Conservation (phyloP, 2,329 filamentous ascomycete genomes). For the Penicillium sp. region DNA sequence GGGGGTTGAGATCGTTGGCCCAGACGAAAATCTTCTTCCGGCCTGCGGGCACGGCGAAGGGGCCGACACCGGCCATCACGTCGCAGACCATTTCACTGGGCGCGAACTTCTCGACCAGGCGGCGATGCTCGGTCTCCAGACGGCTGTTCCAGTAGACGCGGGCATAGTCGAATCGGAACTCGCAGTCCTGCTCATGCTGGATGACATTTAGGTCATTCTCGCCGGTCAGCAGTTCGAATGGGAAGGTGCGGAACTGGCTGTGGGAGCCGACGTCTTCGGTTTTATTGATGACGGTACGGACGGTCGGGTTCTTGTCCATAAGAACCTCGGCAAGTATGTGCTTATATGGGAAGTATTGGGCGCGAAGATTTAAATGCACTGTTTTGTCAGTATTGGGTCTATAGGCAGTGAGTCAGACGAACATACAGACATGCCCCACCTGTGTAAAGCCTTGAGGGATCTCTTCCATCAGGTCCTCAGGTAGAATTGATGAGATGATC, state of each 20-base stretch:
- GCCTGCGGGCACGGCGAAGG: slow-evolving; percentile 88
- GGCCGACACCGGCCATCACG: slow-evolving; percentile 95
- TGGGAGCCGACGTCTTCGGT: slow-evolving; percentile 80
- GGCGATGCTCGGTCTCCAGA: slow-evolving; percentile 82
- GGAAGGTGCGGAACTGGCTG: slow-evolving; percentile 86
- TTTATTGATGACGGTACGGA: slow-evolving; percentile 95
- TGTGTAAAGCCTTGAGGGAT: slow-evolving; percentile 83
- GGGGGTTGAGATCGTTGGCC: slow-evolving; percentile 96
- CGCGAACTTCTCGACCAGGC: slow-evolving; percentile 72
- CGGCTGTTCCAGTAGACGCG: slow-evolving; percentile 99
- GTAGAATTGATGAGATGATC: slow-evolving; percentile 77
- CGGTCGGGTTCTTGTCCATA: slow-evolving; percentile 78
- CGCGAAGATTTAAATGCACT: slow-evolving; percentile 88
- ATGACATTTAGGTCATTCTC: slow-evolving; percentile 79
- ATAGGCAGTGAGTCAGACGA: slow-evolving; percentile 2
- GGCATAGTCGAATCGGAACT: slow-evolving; percentile 89
- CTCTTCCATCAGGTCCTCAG: slow-evolving; percentile 74
- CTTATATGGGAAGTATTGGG: slow-evolving; percentile 81
- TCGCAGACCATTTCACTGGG: slow-evolving; percentile 89
- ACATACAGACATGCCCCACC: slow-evolving; percentile 78
- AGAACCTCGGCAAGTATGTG: slow-evolving; percentile 79
- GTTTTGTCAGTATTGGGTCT: slow-evolving; percentile 15
- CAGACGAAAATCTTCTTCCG: slow-evolving; percentile 89
- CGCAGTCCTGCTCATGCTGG: slow-evolving; percentile 75
- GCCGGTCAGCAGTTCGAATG: slow-evolving; percentile 84